These are phyloP conservation scores for Lactarius psammicola DNA, from an alignment of 768 basidiomycete genomes.

Conservation along the genomic window DNA sequence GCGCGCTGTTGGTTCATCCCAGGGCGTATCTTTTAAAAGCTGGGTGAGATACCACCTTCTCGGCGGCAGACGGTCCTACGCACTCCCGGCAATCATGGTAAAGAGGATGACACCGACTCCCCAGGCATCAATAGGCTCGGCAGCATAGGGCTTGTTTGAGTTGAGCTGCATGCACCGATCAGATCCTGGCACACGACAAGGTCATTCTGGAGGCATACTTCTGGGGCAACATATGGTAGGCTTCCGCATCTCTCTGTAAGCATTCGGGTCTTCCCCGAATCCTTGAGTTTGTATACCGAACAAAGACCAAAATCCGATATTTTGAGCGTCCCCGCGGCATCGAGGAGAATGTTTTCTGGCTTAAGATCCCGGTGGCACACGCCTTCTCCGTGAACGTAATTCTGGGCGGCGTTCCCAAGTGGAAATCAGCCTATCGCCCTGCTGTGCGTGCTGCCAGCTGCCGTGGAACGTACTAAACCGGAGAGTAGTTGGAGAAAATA, in stretches of 20 bases:
- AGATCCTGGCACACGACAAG: slow-evolving; percentile 2
- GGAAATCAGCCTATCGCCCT: slow-evolving; percentile 5
- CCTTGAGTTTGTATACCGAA: slow-evolving; percentile 83
- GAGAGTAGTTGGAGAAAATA: slow-evolving; percentile 85
- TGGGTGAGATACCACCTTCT: neutral
- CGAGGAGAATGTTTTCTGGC: slow-evolving; percentile 91
- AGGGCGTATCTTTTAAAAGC: slow-evolving; percentile 78
- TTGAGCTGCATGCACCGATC: slow-evolving; percentile 51
- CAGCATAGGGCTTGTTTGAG: slow-evolving; percentile 65
- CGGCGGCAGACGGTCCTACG: slow-evolving; percentile 34
- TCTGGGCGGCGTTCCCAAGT: slow-evolving; percentile 40
- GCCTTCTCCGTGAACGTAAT: slow-evolving; percentile 83
- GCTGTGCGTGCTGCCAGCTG: neutral
- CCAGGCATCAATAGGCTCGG: slow-evolving; percentile 96
- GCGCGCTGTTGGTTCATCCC: slow-evolving; percentile 87
- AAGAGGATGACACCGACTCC: slow-evolving; percentile 93
- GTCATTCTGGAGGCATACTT: slow-evolving; percentile 48
- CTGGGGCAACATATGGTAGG: slow-evolving; percentile 91
- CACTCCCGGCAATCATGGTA: slow-evolving; percentile 88
- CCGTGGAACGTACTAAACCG: slow-evolving; percentile 62
- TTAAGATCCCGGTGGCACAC: slow-evolving; percentile 97
- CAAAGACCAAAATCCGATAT: slow-evolving; percentile 96
- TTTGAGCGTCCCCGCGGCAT: slow-evolving; percentile 81
- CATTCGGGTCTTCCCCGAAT: slow-evolving; percentile 68
- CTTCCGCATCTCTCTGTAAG: slow-evolving; percentile 88